Conservation (phyloP, 2,329 filamentous ascomycete species). For the Exophiala spinifera region DNA sequence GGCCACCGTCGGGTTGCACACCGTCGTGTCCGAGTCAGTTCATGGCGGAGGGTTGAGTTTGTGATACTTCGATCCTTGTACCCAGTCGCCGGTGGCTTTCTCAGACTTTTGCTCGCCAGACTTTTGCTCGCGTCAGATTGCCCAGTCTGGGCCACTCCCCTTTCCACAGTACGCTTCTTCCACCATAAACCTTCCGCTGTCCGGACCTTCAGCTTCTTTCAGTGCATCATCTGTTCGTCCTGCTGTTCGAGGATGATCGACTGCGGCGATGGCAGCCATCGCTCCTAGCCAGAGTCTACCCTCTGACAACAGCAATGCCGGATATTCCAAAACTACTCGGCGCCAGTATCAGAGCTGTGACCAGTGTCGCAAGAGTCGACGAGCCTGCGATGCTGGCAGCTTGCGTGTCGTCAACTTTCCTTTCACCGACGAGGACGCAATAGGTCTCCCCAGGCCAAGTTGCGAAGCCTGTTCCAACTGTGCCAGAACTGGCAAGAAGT, state of each 20-base stretch:
- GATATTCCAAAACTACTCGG: conserved; percentile 28
- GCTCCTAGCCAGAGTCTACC: neutral
- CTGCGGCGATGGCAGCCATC: neutral
- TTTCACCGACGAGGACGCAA: conserved; percentile 12
- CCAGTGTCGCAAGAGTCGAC: conserved; percentile 20
- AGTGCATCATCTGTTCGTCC: too few species aligned
- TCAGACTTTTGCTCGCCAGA: too few species aligned
- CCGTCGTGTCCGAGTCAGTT: too few species aligned
- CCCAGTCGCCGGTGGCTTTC: too few species aligned
- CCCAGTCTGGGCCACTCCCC: neutral
- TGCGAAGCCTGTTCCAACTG: conserved; percentile 40
- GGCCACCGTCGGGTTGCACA: too few species aligned
- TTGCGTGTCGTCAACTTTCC: conserved; percentile 18
- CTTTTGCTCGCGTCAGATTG: neutral
- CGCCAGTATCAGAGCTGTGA: conserved; percentile 40
- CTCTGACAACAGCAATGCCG: neutral
- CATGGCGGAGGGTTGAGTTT: too few species aligned
- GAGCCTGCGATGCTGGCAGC: conserved; percentile 22
- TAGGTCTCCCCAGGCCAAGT: conserved; percentile 10
- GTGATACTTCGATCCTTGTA: too few species aligned
- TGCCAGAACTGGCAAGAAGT: conserved; percentile 44
- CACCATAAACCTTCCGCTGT: too few species aligned
- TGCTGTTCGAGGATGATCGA: neutral
- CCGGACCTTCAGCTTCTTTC: too few species aligned
- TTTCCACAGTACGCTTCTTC: too few species aligned